These are phyloP conservation scores for Condylostoma magnum DNA, from an alignment of 169 alveolate genomes.

Conservation along the genomic window DNA sequence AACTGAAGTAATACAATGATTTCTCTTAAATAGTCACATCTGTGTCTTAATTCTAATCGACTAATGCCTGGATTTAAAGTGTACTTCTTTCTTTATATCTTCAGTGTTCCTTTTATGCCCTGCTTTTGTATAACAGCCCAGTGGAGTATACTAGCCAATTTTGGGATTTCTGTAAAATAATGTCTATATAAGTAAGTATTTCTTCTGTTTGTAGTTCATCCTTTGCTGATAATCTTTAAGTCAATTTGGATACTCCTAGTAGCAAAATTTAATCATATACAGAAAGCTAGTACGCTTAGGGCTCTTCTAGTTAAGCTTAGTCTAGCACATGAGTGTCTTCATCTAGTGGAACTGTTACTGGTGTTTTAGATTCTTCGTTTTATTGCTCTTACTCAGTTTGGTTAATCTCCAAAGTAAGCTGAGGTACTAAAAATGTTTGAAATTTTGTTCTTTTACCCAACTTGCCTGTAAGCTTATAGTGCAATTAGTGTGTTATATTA, in stretches of 20 bases:
- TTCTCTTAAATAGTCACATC: constrained; percentile 63
- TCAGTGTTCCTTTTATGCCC: constrained; percentile 68
- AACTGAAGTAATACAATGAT: constrained; percentile 47
- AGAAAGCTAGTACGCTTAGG: constrained; percentile 40
- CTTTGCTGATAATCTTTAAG: constrained; percentile 66
- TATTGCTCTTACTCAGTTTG: constrained; percentile 26
- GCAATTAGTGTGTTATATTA: constrained; percentile 37
- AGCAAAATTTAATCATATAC: constrained; percentile 71
- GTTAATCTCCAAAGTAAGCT: constrained; percentile 72
- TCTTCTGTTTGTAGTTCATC: constrained; percentile 80
- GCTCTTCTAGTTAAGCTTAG: constrained; percentile 45
- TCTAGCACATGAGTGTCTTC: constrained; percentile 46
- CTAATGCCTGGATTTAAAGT: constrained; percentile 73
- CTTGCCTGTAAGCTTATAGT: constrained; percentile 73
- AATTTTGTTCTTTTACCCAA: constrained; percentile 78
- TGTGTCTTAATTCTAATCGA: constrained; percentile 76
- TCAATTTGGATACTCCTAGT: constrained; percentile 60
- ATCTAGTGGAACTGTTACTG: constrained; percentile 28
- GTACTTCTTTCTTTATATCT: constrained; percentile 77
- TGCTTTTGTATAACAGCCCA: constrained; percentile 70
- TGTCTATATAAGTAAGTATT: constrained; percentile 64
- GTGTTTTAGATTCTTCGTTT: background rate
- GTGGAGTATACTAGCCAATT: constrained; percentile 79
- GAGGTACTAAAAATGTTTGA: constrained; percentile 73
- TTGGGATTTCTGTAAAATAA: constrained; percentile 56